A percentile compares a stretch with the other conserved stretches of the same genome.
phyloP scores from a whole-genome alignment of 805 yeast species.

The Zygosaccharomyces kombuchaensis region DNA sequence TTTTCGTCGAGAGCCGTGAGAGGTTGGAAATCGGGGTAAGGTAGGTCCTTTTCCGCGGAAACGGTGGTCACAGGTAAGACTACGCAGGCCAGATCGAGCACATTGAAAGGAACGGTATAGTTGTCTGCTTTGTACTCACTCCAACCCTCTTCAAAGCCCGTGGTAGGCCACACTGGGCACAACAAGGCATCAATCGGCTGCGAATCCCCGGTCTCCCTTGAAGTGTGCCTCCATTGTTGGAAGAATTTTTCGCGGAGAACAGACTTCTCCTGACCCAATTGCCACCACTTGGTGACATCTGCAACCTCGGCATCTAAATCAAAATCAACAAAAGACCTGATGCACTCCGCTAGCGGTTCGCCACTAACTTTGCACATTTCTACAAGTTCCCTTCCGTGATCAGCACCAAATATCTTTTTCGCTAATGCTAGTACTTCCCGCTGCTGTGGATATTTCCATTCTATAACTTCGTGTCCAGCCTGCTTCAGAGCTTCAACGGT shows the following conservation, averaged over 20 bases:
- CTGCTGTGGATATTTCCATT: conserved; percentile 30
- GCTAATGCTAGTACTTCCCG: conserved; percentile 26
- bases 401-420: conserved; percentile 33
- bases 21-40: conserved; percentile 22
- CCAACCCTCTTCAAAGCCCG: conserved; percentile 37
- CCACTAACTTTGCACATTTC: conserved; percentile 29
- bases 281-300: conserved; percentile 38
- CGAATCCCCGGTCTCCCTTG: conserved; percentile 33
- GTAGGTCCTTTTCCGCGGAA: conserved; percentile 33
- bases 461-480: conserved; percentile 15
- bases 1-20: conserved; percentile 33
- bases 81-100: conserved; percentile 39
- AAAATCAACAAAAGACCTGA: conserved; percentile 24
- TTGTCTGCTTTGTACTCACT: conserved; percentile 40
- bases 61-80: conserved; percentile 44
- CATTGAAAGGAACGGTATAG: conserved; percentile 42
- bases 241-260: conserved; percentile 38
- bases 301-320: conserved; percentile 3
- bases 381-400: conserved; percentile 35
- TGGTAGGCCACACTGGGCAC: conserved; percentile 42
- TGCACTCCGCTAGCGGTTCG: conserved; percentile 34
- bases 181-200: conserved; percentile 47
- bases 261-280: conserved; percentile 36
- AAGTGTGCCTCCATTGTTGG: conserved; percentile 37
- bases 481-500: conserved; percentile 12